A percentile compares a stretch with the other conserved stretches of the same genome.
Evolutionary conservation across 176 grass and related monocot genomes (phyloP).

Genomic region (Bonia amplexicaulis): DNA sequence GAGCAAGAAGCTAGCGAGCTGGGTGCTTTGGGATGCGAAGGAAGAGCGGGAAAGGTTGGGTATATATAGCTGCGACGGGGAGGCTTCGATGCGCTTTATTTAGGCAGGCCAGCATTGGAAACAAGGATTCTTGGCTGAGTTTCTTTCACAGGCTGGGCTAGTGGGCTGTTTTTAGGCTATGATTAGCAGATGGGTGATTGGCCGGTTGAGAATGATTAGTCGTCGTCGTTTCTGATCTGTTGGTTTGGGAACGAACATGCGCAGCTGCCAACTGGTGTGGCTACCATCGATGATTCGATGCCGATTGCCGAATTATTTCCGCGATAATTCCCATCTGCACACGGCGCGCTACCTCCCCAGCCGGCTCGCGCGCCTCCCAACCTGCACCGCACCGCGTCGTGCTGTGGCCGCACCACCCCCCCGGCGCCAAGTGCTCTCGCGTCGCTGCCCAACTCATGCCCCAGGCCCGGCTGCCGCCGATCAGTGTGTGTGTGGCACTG

Average conservation of each 20-base stretch:
- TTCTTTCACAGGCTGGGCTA: constrained; percentile 21
- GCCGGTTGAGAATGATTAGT: not conserved
- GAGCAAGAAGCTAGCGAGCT: constrained; percentile 14
- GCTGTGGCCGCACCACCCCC: too few relatives aligned
- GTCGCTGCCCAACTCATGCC: too few relatives aligned
- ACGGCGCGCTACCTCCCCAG: not conserved
- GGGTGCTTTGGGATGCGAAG: not conserved
- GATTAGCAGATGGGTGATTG: constrained; percentile 9
- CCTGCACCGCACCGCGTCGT: too few relatives aligned
- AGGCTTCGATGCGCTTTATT: not conserved
- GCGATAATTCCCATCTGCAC: not conserved
- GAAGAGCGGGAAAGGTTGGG: not conserved
- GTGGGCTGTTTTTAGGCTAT: constrained; percentile 5
- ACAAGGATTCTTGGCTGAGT: constrained; percentile 12
- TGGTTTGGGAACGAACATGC: not conserved
- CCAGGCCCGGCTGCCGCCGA: too few relatives aligned
- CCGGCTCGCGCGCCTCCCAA: not conserved
- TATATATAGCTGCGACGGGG: constrained; percentile 9
- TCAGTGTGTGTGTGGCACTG: too few relatives aligned
- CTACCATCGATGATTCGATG: not conserved
- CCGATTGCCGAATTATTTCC: not conserved
- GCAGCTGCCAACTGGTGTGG: not conserved
- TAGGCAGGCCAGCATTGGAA: not conserved
- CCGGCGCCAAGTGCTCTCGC: too few relatives aligned
- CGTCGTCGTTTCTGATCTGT: not conserved